Percentiles rank a stretch among this genome's conserved stretches.
Evolutionary conservation across 495 filamentous ascomycete genomes (phyloP).

Genomic region (Articulospora tetracladia): DNA sequence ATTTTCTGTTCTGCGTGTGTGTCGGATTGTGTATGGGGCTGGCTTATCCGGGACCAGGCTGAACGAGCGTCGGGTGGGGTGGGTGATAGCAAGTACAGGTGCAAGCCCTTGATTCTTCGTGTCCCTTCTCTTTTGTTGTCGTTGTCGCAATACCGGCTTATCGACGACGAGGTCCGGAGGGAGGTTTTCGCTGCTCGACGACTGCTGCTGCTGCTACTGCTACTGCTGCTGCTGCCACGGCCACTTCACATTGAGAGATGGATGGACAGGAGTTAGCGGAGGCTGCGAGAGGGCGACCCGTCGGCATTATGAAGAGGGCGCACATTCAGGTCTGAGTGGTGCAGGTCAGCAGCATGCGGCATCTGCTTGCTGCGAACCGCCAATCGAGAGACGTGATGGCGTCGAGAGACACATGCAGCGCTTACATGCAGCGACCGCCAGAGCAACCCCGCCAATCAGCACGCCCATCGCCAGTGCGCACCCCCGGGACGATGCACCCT

Average conservation of each 20-base stretch:
- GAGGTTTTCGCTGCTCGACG: neutral
- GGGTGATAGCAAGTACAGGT: neutral
- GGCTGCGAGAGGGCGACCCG: neutral
- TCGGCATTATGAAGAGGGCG: neutral
- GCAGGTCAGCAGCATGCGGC: neutral
- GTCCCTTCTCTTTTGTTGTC: neutral
- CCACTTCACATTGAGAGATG: neutral
- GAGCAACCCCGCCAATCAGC: neutral
- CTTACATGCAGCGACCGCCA: conserved; percentile 6
- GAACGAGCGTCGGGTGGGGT: neutral
- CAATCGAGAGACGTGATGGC: conserved; percentile 8
- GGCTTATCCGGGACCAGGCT: no score
- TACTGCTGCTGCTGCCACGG: neutral
- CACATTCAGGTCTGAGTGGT: neutral
- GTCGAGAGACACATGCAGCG: neutral
- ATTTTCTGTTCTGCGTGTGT: no score
- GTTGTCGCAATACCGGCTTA: neutral
- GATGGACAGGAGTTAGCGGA: neutral
- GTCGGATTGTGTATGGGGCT: neutral
- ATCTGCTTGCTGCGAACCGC: conserved; percentile 1
- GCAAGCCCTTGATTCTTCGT: neutral
- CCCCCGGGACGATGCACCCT: neutral
- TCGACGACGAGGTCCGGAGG: neutral
- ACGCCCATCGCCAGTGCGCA: neutral
- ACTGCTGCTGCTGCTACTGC: neutral